These are phyloP conservation scores for Ascochyta koolunga DNA, from an alignment of 2,329 filamentous ascomycete genomes.

Conservation along the genomic window DNA sequence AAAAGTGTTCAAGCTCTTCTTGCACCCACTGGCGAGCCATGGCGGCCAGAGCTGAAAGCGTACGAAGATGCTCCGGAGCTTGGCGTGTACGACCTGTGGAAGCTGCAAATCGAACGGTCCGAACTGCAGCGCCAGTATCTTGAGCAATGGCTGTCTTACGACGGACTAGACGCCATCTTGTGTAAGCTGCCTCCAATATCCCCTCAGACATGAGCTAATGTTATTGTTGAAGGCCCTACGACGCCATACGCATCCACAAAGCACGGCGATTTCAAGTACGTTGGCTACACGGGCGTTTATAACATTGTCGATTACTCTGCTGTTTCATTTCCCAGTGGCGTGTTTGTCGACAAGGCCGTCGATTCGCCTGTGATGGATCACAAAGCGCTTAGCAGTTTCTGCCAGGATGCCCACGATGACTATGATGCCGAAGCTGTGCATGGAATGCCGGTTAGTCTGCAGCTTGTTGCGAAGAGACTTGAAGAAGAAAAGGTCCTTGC, in stretches of 20 bases:
- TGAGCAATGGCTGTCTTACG: slow-evolving; percentile 52
- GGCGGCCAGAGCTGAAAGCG: slow-evolving; percentile 56
- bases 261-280: slow-evolving; percentile 53
- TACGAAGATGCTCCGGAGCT: slow-evolving; percentile 54
- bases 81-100: slow-evolving; percentile 56
- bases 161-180: slow-evolving; percentile 54
- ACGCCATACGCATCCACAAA: slow-evolving; percentile 53
- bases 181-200: slow-evolving; percentile 19
- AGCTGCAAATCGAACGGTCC: slow-evolving; percentile 55
- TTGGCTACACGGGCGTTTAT: slow-evolving; percentile 56
- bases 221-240: slow-evolving; percentile 43
- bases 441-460: slow-evolving; percentile 53
- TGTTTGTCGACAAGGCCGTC: slow-evolving; percentile 47
- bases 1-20: slow-evolving; percentile 53
- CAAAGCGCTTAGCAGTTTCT: slow-evolving; percentile 45
- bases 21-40: slow-evolving; percentile 51
- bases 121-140: slow-evolving; percentile 52
- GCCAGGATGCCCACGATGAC: slow-evolving; percentile 46
- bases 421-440: slow-evolving; percentile 50
- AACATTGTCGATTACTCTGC: slow-evolving; percentile 57
- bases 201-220: slow-evolving; percentile 10
- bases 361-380: slow-evolving; percentile 40
- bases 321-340: slow-evolving; percentile 53
- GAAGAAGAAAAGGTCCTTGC: slow-evolving; percentile 53
- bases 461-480: slow-evolving; percentile 49